Base-by-base conservation (phyloP, 2,329 filamentous ascomycete genomes). In the Penicillium sp. region DNA sequence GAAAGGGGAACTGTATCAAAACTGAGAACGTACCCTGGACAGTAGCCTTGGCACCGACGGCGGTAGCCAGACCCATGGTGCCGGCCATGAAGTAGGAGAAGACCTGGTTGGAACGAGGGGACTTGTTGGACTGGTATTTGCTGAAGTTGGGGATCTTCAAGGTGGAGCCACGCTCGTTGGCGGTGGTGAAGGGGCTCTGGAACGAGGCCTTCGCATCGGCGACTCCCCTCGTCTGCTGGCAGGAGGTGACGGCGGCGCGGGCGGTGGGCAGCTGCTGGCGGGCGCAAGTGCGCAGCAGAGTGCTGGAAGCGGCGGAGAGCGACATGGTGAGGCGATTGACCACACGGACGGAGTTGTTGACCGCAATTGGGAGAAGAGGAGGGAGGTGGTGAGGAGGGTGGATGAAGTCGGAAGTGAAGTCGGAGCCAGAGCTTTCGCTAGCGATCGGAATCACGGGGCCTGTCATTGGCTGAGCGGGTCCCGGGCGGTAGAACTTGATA, bases 1-100 rank as follows among this genome's bases (percentile, higher is more conserved):
- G 16, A 31, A 8, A 29, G 16, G 43, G 28, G 29, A 47, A 13
- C 42, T 23, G 31, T 42, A 48, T 13, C 36, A 23, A 6, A 12
- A 23, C 9, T 21, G 56, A 57, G 61, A 56, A 75, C 88, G 73
- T 85, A 99, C 94, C 93, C 83, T 96, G 90, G 65, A 99, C 90
- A 62, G 94, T 97, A 68, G 89, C 90, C 87, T 99, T 99, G 73
- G 93, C 94, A 71, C 93, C 93, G 64, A 94, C 88, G 53, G 93
- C 93, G 61, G 88, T 86, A 73, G 97, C 82, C 70, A 94, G 88
- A 72, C 94, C 94, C 83, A 99, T 88, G 51, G 90, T 87, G 68
- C 94, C 94, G 63, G 96, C 94, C 90, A 97, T 96, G 79, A 99
- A 97, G 84, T 99, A 99, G 69, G 87, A 86, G 76, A 96, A 94